Evolutionary conservation across 2,329 filamentous ascomycete genomes (phyloP).

Genomic region (Alternaria triticina): DNA sequence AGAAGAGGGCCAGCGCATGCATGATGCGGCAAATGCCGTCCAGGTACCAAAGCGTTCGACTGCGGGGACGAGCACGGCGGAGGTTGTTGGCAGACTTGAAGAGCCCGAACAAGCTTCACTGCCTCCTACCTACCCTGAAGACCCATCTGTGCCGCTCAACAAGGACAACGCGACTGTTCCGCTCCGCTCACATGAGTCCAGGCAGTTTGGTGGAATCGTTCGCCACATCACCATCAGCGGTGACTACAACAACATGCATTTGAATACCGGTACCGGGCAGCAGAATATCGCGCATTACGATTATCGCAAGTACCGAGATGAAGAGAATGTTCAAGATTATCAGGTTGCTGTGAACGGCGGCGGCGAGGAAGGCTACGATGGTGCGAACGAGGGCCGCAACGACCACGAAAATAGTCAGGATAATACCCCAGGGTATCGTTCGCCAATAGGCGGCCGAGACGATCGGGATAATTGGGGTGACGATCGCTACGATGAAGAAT

Average conservation of each 20-base stretch:
- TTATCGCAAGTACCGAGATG: not conserved
- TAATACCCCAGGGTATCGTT: not conserved
- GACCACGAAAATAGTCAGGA: not conserved
- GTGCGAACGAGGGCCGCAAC: not conserved
- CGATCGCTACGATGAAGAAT: not conserved
- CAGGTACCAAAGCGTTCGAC: not conserved
- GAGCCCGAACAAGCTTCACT: no score
- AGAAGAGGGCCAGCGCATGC: not conserved
- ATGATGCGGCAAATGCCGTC: not conserved
- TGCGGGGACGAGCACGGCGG: no score
- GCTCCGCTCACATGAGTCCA: not conserved
- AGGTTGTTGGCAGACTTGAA: no score
- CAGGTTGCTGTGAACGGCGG: not conserved
- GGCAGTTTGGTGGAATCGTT: no score
- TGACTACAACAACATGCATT: not conserved
- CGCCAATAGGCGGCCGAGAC: not conserved
- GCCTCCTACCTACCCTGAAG: not conserved
- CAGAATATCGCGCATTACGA: not conserved
- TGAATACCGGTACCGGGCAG: not conserved
- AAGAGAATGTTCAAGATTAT: not conserved
- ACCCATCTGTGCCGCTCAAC: no score
- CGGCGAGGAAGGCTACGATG: not conserved
- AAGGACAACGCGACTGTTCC: not conserved
- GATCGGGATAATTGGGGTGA: not conserved
- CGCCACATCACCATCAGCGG: not conserved